A percentile compares a stretch with the other conserved stretches of the same genome.
These are phyloP conservation scores for Russula olivacea DNA, from an alignment of 768 basidiomycete species.

Conservation along the genomic window DNA sequence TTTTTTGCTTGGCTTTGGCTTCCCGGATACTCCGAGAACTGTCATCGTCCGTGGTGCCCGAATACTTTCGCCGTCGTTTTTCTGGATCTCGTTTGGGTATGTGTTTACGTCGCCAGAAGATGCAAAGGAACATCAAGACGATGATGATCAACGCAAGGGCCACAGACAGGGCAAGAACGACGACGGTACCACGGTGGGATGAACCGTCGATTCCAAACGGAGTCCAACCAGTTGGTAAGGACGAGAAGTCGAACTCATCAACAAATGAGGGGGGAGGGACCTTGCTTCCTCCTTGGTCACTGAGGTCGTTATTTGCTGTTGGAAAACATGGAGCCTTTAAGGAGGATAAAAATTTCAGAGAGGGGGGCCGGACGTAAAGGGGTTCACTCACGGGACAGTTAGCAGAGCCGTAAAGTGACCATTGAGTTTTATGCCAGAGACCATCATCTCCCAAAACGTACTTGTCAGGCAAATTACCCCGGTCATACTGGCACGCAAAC, in stretches of 20 bases:
- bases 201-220: background rate
- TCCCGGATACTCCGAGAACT: constrained; percentile 35
- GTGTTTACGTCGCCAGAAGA: constrained; percentile 51
- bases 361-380: background rate
- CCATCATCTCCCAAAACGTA: constrained; percentile 26
- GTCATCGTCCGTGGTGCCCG: constrained; percentile 30
- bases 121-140: constrained; percentile 52
- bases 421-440: constrained; percentile 31
- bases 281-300: background rate
- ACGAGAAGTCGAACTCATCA: constrained; percentile 25
- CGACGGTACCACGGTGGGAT: constrained; percentile 11
- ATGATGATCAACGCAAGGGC: constrained; percentile 57
- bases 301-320: background rate
- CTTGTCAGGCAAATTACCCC: constrained; percentile 23
- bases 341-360: constrained; percentile 28
- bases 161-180: constrained; percentile 51
- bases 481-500: background rate
- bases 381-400: constrained; percentile 46
- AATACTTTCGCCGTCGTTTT: constrained; percentile 37
- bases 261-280: background rate
- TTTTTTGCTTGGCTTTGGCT: constrained; percentile 45
- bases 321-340: background rate
- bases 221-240: constrained; percentile 28
- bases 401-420: constrained; percentile 68
- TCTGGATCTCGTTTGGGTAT: constrained; percentile 47